Evolutionary conservation across 2,329 filamentous ascomycete genomes (phyloP).

Genomic region (Pseudocercospora macadamiae): DNA sequence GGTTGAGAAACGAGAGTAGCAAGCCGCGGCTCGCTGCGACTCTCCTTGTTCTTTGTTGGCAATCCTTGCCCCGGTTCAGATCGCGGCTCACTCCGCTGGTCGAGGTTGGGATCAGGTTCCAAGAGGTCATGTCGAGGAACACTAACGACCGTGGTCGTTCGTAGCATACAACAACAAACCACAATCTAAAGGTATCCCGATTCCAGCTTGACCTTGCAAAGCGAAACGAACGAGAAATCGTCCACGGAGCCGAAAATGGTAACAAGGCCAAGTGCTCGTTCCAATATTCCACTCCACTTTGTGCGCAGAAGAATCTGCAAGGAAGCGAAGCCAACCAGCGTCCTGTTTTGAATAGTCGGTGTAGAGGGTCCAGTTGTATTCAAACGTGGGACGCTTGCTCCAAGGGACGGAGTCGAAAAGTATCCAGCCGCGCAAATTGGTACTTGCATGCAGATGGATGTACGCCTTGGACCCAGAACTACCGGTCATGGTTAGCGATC

Average conservation of each 20-base stretch:
- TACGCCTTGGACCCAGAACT: background rate
- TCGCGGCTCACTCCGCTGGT: background rate
- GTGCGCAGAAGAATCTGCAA: background rate
- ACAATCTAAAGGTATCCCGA: background rate
- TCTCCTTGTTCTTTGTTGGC: background rate
- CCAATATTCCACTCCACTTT: background rate
- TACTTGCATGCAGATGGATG: background rate
- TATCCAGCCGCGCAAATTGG: background rate
- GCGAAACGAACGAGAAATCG: no score
- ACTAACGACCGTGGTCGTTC: no score
- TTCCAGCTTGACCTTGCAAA: background rate
- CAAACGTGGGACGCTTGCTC: no score
- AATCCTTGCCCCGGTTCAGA: background rate
- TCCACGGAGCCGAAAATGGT: no score
- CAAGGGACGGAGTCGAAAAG: no score
- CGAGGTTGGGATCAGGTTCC: background rate
- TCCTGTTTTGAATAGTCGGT: background rate
- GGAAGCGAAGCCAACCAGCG: background rate
- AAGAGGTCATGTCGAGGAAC: no score
- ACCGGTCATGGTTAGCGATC: background rate
- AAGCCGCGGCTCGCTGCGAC: background rate
- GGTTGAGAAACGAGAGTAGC: background rate
- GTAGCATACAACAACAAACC: no score
- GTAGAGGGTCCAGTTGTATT: background rate
- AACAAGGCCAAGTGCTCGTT: background rate